phyloP scores from a whole-genome alignment of 2,329 filamentous ascomycete genomes.

The Aspergillus amoenus region DNA sequence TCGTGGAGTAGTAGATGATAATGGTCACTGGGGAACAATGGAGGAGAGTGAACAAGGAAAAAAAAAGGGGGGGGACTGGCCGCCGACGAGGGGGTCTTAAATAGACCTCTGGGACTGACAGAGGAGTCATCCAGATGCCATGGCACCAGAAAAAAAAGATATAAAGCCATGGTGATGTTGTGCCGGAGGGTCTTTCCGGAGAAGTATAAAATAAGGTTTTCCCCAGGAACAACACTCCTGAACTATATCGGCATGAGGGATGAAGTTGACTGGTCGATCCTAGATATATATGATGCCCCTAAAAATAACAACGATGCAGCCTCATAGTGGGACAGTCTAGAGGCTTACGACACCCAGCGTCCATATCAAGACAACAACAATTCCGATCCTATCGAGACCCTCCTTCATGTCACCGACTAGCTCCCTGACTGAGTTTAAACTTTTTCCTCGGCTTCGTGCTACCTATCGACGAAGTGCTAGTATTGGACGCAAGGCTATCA shows the following conservation, averaged over 20 bases:
- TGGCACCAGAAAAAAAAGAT: background rate
- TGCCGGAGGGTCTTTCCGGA: background rate
- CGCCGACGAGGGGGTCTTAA: background rate
- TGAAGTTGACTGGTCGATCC: background rate
- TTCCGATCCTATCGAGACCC: background rate
- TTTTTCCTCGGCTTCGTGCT: constrained; percentile 25
- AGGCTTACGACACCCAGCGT: background rate
- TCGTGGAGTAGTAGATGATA: background rate
- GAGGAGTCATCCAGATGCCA: background rate
- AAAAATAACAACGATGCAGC: background rate
- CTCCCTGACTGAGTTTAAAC: constrained; percentile 6
- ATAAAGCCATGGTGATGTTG: background rate
- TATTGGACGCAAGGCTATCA: constrained; percentile 35
- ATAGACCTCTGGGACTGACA: background rate
- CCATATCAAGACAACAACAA: background rate
- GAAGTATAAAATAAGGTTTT: background rate
- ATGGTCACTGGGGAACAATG: background rate
- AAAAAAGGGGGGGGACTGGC: background rate
- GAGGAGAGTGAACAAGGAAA: background rate
- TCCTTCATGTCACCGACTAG: background rate
- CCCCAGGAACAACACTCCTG: background rate
- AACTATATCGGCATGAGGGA: background rate
- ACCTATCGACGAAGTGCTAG: constrained; percentile 17
- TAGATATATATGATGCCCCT: background rate
- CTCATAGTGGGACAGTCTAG: no score